Evolutionary conservation across 2,329 filamentous ascomycete species (phyloP).

Genomic region (Epichloe sp.): DNA sequence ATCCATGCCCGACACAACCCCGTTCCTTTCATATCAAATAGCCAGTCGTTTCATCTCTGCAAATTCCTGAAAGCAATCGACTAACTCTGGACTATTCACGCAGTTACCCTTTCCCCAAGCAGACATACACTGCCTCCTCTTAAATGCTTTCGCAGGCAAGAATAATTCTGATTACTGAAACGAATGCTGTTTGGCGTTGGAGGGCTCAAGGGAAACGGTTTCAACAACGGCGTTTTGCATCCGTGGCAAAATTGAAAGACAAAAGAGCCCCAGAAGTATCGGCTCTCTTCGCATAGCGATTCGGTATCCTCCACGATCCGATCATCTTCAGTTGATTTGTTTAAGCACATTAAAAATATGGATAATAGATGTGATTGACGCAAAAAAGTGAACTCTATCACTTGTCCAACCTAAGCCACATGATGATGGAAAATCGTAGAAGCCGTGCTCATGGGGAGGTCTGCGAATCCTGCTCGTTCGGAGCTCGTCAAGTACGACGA

Average conservation of each 20-base stretch:
- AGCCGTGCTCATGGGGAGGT: neutral
- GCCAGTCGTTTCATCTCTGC: neutral
- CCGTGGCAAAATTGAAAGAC: conserved; percentile 11
- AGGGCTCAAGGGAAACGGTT: conserved; percentile 30
- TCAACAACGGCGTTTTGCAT: conserved; percentile 40
- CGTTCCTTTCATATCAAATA: neutral
- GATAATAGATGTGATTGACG: conserved; percentile 2
- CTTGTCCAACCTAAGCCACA: neutral
- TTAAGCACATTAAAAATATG: neutral
- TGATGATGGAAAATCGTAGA: neutral
- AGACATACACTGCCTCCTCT: conserved; percentile 48
- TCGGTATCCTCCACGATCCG: conserved; percentile 30
- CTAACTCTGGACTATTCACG: conserved; percentile 4
- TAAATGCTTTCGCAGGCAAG: conserved; percentile 14
- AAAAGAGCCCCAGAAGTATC: conserved; percentile 11
- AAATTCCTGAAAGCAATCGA: neutral
- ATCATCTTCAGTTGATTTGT: conserved; percentile 2
- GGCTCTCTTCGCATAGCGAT: conserved; percentile 21
- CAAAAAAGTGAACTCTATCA: neutral
- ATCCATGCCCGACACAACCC: neutral
- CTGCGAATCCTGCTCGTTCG: neutral
- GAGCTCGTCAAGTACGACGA: neutral
- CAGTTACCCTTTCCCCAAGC: conserved; percentile 74
- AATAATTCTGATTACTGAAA: conserved; percentile 5
- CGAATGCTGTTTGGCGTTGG: conserved; percentile 29